Percentiles rank a stretch among this genome's conserved stretches.
phyloP scores from a whole-genome alignment of 768 basidiomycete species.

The Wakefieldia striispora region DNA sequence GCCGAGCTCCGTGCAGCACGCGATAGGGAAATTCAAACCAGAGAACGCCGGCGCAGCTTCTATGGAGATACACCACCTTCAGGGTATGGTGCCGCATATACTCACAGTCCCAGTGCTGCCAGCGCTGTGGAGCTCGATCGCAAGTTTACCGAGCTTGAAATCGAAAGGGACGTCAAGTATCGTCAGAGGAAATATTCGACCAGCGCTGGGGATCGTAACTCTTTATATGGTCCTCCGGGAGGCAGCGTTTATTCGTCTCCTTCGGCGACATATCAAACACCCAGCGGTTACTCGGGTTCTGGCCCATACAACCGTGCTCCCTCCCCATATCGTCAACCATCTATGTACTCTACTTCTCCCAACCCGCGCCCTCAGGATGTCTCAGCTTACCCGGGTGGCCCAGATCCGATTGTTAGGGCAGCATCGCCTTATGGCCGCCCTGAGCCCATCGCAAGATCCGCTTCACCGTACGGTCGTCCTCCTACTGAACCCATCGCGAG shows the following conservation, averaged over 20 bases:
- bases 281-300: conserved; percentile 30
- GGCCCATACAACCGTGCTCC: conserved; percentile 32
- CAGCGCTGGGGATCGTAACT: conserved; percentile 34
- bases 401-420: conserved; percentile 31
- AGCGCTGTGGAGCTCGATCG: conserved; percentile 37
- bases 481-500: conserved; percentile 24
- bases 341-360: conserved; percentile 42
- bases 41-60: conserved; percentile 57
- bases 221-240: conserved; percentile 16
- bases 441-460: conserved; percentile 17
- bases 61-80: conserved; percentile 35
- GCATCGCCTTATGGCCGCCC: conserved; percentile 39
- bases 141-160: conserved; percentile 34
- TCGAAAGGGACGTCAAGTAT: conserved; percentile 31
- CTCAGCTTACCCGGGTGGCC: conserved; percentile 38
- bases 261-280: conserved; percentile 26
- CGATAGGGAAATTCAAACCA: conserved; percentile 49
- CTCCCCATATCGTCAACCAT: conserved; percentile 32
- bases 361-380: conserved; percentile 48
- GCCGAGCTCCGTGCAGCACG: conserved; percentile 55
- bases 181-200: conserved; percentile 49
- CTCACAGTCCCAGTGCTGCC: conserved; percentile 23
- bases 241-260: conserved; percentile 23
- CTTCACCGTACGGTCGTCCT: conserved; percentile 34
- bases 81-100: conserved; percentile 24